Evolutionary conservation across 345 rosid genomes (phyloP).

Genomic region (Lepidium sativum): DNA sequence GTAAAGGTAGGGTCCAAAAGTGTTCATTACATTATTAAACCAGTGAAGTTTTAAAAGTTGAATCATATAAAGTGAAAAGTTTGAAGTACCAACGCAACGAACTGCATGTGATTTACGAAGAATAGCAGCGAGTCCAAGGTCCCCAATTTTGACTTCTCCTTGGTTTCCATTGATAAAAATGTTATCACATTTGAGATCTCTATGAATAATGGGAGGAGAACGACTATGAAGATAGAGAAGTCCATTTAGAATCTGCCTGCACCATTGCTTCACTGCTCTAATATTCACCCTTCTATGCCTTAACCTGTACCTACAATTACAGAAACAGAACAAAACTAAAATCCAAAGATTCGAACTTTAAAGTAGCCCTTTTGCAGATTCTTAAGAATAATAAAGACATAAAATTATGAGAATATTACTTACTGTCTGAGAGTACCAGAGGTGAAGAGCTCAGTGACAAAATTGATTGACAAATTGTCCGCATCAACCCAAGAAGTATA

Average conservation of each 20-base stretch:
- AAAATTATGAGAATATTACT: not conserved
- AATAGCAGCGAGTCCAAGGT: constrained; percentile 94
- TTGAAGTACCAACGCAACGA: constrained; percentile 73
- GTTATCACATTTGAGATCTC: constrained; percentile 98
- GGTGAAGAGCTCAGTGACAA: constrained; percentile 94
- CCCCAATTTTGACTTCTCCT: constrained; percentile 98
- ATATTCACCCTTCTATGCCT: constrained; percentile 81
- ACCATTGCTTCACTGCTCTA: constrained; percentile 97
- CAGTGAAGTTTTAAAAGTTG: not conserved
- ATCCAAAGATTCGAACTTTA: not conserved
- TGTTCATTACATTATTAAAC: not conserved
- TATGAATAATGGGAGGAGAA: constrained; percentile 86
- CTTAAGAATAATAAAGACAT: not conserved
- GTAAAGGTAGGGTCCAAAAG: constrained; percentile 3
- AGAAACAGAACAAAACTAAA: not conserved
- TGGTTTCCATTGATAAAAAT: constrained; percentile 95
- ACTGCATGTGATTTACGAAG: constrained; percentile 87
- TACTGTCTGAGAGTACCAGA: constrained; percentile 95
- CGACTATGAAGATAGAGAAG: constrained; percentile 79
- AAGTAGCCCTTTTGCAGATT: not conserved
- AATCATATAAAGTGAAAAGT: not conserved
- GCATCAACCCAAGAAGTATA: constrained; percentile 94
- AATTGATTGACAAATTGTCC: constrained; percentile 73
- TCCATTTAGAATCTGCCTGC: constrained; percentile 80
- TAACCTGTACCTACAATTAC: constrained; percentile 51